Percentiles rank a stretch among this genome's conserved stretches.
phyloP scores from a whole-genome alignment of 2,329 filamentous ascomycete genomes.

The Pseudomassariella vexata region DNA sequence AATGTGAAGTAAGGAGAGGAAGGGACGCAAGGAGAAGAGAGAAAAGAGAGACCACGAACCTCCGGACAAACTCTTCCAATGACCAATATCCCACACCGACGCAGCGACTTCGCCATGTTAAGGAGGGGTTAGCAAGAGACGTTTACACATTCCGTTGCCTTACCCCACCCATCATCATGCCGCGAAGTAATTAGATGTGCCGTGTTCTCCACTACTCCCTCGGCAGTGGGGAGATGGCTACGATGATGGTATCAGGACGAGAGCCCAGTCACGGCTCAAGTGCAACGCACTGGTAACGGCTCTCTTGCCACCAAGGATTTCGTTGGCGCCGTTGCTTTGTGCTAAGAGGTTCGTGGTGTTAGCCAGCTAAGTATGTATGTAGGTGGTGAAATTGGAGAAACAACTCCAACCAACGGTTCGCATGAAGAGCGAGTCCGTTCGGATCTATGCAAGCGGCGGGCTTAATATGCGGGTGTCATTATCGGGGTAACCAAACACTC shows the following conservation, averaged over 20 bases:
- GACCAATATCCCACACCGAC: neutral
- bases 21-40: neutral
- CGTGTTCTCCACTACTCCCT: slow-evolving; percentile 5
- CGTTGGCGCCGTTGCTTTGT: no score
- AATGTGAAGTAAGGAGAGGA: neutral
- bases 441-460: no score
- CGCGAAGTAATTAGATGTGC: slow-evolving; percentile 2
- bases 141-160: neutral
- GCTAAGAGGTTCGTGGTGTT: no score
- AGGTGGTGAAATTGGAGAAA: no score
- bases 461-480: no score
- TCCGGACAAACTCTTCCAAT: slow-evolving; percentile 3
- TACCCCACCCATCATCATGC: slow-evolving; percentile 1
- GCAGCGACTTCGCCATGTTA: slow-evolving; percentile 1
- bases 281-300: no score
- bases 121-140: slow-evolving; percentile 1
- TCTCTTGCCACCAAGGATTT: no score
- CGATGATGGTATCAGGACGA: neutral
- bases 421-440: no score
- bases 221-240: no score
- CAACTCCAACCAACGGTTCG: no score
- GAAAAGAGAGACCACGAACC: slow-evolving; percentile 2
- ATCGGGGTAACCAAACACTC: no score
- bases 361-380: no score
- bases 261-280: neutral